A percentile compares a stretch with the other conserved stretches of the same genome.
These are phyloP conservation scores for Blastobotrys aristatus DNA, from an alignment of 1,139 yeast species.

Conservation along the genomic window DNA sequence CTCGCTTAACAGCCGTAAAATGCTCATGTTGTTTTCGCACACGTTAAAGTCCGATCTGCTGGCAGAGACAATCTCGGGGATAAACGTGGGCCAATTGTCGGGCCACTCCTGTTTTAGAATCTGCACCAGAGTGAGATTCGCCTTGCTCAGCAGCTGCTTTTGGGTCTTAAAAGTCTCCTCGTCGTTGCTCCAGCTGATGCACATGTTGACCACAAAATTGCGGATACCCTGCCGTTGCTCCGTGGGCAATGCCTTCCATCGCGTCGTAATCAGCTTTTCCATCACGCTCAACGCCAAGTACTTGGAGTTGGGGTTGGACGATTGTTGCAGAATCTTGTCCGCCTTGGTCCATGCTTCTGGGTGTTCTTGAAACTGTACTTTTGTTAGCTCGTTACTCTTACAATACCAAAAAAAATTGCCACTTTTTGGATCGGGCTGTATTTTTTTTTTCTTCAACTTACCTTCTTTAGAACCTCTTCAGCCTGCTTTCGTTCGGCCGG, in stretches of 20 bases:
- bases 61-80: conserved; percentile 85
- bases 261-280: conserved; percentile 82
- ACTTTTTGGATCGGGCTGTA: too few species aligned
- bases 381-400: conserved; percentile 3
- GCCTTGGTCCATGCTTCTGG: conserved; percentile 96
- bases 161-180: conserved; percentile 70
- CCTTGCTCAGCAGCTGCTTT: conserved; percentile 83
- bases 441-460: conserved; percentile 13
- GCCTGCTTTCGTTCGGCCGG: conserved; percentile 67
- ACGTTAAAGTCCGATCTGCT: conserved; percentile 84
- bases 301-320: conserved; percentile 79
- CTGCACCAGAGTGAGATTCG: conserved; percentile 89
- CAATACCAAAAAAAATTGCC: background rate
- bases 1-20: conserved; percentile 81
- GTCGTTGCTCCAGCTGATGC: conserved; percentile 83
- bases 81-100: conserved; percentile 94
- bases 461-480: conserved; percentile 69
- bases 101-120: conserved; percentile 99
- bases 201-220: conserved; percentile 89
- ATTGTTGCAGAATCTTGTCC: conserved; percentile 77
- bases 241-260: conserved; percentile 89
- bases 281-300: conserved; percentile 84
- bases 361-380: conserved; percentile 67
- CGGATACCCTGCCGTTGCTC: conserved; percentile 81
- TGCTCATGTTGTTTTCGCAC: conserved; percentile 95